Evolutionary conservation across 768 basidiomycete species (phyloP), one percentile per base, ranked within the genome.

Genomic region (Xerocomellus chrysenteron): DNA sequence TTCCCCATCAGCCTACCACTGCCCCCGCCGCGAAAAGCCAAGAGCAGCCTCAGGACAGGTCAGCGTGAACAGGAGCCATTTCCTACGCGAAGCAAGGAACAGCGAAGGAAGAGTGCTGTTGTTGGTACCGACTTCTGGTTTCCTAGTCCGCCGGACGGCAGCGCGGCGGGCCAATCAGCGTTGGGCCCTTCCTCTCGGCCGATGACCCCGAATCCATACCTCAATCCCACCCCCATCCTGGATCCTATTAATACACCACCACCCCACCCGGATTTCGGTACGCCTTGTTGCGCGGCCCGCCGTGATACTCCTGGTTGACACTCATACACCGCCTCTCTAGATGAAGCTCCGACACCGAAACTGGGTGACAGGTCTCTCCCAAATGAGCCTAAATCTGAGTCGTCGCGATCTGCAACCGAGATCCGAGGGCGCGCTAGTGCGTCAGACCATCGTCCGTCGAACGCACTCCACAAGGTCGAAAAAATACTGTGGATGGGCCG

Each of bases 221-320:
- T 76, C 58, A 76, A 76, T 56, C 74, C 75, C 1, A 57, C 74
- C 6, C 77, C 76, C 19, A 35, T 58, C 35, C 19, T 68, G 35
- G 28, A 17, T 4, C 37, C 56, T 50, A 35, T 57, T 44, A 44
- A 60, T 46, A 54, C 58, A 16, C 30, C 49, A 16, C 30, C 49
- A 19, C 56, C 44, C 17, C 36, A 21, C 24, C 9, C 17, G 5
- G 65, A 62, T 35, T 30, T 45, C 13, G 69, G 69, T 67, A 46
- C 33, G 63, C 35, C 30, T 40, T 36, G 50, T 48, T 32, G 46
- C 45, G 41, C 39, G 12, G 40, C 35, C 32, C 47, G 26, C 21
- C 50, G 19, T 44, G 42, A n/a, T 41, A 24, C 32, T 41, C n/a
- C 35, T 35, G 16, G 11, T 36, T 44, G 46, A 46, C 35, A 39